A percentile compares a stretch with the other conserved stretches of the same genome.
phyloP scores from a whole-genome alignment of 495 filamentous ascomycete species.

The Pyrenula aspistea region DNA sequence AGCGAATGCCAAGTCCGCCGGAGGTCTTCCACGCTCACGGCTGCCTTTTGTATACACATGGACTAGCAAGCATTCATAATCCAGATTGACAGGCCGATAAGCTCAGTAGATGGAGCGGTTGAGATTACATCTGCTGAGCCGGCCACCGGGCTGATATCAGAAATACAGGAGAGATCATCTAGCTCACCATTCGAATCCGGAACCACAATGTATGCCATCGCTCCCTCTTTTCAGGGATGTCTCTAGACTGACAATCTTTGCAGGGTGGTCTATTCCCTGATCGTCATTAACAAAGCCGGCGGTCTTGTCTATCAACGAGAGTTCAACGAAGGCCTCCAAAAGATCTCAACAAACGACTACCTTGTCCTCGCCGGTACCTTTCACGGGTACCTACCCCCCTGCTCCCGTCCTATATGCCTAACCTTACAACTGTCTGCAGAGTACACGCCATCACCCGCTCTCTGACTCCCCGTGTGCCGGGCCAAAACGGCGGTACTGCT shows the following conservation, averaged over 20 bases:
- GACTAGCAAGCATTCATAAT: too few relatives aligned
- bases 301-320: constrained; percentile 91
- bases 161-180: not conserved
- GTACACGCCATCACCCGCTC: constrained; percentile 87
- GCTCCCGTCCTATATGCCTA: constrained; percentile 1
- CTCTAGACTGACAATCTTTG: too few relatives aligned
- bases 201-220: too few relatives aligned
- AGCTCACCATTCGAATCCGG: not conserved
- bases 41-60: too few relatives aligned
- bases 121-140: not conserved
- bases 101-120: not conserved
- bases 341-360: constrained; percentile 85
- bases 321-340: constrained; percentile 72
- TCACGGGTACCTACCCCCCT: constrained; percentile 52
- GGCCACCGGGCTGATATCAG: not conserved
- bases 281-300: constrained; percentile 97
- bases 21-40: not conserved
- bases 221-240: too few relatives aligned
- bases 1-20: not conserved
- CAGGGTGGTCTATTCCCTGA: constrained; percentile 86
- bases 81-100: not conserved
- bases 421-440: constrained; percentile 20
- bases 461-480: constrained; percentile 27
- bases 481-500: constrained; percentile 18
- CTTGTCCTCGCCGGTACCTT: constrained; percentile 97